phyloP scores from a whole-genome alignment of 352 stramenopile genomes.

The Phytopythium montanum region DNA sequence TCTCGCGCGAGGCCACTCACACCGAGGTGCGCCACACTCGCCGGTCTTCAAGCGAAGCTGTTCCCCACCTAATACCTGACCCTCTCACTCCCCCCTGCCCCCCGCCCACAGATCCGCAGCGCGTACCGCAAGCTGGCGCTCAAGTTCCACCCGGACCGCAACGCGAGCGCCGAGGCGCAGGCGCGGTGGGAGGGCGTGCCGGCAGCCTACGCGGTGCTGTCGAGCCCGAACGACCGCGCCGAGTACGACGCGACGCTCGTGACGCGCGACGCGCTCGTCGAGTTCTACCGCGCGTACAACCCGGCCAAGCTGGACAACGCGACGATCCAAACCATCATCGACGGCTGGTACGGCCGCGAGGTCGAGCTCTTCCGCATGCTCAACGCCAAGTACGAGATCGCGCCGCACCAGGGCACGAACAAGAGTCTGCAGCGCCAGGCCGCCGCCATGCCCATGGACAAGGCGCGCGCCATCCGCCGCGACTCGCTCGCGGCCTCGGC shows the following conservation, averaged over 20 bases:
- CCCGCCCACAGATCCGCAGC: conserved; percentile 89
- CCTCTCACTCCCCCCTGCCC: too few relatives aligned
- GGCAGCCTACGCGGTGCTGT: conserved; percentile 70
- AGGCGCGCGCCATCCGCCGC: conserved; percentile 47
- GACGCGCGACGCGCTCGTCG: conserved; percentile 70
- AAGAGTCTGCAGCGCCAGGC: conserved; percentile 37
- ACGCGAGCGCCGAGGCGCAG: conserved; percentile 69
- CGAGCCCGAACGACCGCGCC: conserved; percentile 70
- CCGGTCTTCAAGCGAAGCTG: too few relatives aligned
- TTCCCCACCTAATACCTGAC: too few relatives aligned
- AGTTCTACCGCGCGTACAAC: conserved; percentile 85
- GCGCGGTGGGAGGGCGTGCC: conserved; percentile 75
- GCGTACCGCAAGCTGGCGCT: conserved; percentile 87
- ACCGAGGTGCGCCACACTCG: conserved; percentile 39
- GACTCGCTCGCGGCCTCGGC: conserved; percentile 53
- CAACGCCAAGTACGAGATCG: conserved; percentile 83
- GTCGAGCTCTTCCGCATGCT: conserved; percentile 88
- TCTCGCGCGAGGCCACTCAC: conserved; percentile 56
- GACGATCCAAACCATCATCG: conserved; percentile 85
- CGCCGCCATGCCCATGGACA: conserved; percentile 44
- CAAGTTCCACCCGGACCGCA: conserved; percentile 91
- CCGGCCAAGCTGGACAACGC: conserved; percentile 80
- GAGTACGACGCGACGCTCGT: conserved; percentile 78
- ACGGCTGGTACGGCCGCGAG: conserved; percentile 80
- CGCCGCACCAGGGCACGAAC: conserved; percentile 66